Evolutionary conservation across 164 flowering plant species (phyloP).

Genomic region (Stephania japonica): DNA sequence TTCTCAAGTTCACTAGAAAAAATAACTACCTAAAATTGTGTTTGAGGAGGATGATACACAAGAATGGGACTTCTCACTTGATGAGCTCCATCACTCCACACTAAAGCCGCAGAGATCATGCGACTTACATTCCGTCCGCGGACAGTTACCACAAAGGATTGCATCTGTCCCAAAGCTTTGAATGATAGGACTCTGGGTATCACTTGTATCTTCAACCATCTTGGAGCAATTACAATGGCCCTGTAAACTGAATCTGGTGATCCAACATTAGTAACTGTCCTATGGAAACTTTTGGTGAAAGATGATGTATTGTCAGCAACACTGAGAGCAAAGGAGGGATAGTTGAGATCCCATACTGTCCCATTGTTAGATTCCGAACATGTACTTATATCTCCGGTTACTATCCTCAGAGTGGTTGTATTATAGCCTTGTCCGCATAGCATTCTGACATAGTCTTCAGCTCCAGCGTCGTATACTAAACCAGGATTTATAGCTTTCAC

Average conservation of each 20-base stretch:
- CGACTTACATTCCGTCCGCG: conserved; percentile 9
- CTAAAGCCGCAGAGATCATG: conserved; percentile 31
- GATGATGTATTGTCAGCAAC: not conserved
- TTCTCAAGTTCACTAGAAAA: no score
- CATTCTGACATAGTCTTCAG: conserved; percentile 37
- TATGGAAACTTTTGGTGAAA: conserved; percentile 24
- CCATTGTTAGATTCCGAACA: conserved; percentile 28
- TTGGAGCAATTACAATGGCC: conserved; percentile 20
- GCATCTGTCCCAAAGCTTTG: conserved; percentile 29
- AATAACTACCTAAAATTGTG: not conserved
- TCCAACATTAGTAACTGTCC: conserved; percentile 70
- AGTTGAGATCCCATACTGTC: conserved; percentile 49
- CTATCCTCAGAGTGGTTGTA: conserved; percentile 15
- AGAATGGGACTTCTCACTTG: conserved; percentile 65
- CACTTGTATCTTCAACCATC: conserved; percentile 32
- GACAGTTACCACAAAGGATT: conserved; percentile 36
- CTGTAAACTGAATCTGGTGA: conserved; percentile 34
- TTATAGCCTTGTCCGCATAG: conserved; percentile 49
- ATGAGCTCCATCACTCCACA: conserved; percentile 51
- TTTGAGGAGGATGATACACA: conserved; percentile 8
- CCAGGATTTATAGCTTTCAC: conserved; percentile 41
- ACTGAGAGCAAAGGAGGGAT: conserved; percentile 43
- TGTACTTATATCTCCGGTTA: conserved; percentile 35
- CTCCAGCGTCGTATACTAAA: conserved; percentile 47
- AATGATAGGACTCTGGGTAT: conserved; percentile 34